Evolutionary conservation across 805 yeast genomes (phyloP).

Genomic region (Cyberlindnera mycetangii): DNA sequence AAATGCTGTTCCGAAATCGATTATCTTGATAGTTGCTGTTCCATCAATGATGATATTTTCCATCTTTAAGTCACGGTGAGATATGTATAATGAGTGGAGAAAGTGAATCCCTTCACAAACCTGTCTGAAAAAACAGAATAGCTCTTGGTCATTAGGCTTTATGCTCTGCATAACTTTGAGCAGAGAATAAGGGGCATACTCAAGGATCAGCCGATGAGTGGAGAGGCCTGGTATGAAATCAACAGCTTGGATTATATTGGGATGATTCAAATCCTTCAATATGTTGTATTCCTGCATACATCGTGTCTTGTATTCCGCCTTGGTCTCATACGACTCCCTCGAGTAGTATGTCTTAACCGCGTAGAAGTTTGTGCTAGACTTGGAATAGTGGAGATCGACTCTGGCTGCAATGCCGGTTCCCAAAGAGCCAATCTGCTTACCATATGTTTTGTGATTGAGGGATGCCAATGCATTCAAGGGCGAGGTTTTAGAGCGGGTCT

Average conservation of each 20-base stretch:
- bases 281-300: conserved; percentile 76
- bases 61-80: conserved; percentile 88
- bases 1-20: conserved; percentile 91
- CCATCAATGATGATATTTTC: conserved; percentile 84
- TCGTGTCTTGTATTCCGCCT: conserved; percentile 63
- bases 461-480: neutral
- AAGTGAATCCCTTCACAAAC: conserved; percentile 69
- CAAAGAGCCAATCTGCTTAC: conserved; percentile 17
- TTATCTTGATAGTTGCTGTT: conserved; percentile 73
- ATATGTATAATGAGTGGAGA: conserved; percentile 72
- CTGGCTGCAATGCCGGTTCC: conserved; percentile 35
- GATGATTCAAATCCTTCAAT: conserved; percentile 66
- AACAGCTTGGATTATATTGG: conserved; percentile 69
- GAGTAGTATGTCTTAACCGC: conserved; percentile 47
- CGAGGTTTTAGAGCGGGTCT: too few species aligned
- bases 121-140: conserved; percentile 78
- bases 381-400: conserved; percentile 32
- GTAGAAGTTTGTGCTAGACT: conserved; percentile 14
- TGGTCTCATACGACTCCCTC: conserved; percentile 51
- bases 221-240: conserved; percentile 66
- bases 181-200: conserved; percentile 83
- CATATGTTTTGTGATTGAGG: conserved; percentile 9
- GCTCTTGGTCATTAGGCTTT: conserved; percentile 59
- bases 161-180: conserved; percentile 87
- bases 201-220: conserved; percentile 73